Evolutionary conservation across 305 asterid species (phyloP).

Genomic region (Solanum hybrid): DNA sequence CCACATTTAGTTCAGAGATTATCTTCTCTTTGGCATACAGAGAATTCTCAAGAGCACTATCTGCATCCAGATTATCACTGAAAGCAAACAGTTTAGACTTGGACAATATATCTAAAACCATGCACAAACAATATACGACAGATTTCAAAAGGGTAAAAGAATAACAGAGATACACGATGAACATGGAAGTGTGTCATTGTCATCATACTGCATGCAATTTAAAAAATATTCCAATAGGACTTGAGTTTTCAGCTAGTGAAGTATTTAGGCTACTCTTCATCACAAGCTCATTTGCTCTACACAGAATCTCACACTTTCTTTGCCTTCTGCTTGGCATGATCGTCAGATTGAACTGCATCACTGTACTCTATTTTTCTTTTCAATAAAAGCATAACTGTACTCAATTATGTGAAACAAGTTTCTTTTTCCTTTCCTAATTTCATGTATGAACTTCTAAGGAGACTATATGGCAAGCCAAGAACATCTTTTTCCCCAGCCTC

Average conservation of each 20-base stretch:
- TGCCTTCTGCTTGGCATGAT: background rate
- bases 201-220: conserved; percentile 2
- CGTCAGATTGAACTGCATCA: background rate
- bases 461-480: background rate
- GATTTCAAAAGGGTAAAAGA: background rate
- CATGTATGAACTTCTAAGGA: background rate
- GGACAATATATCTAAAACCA: conserved; percentile 8
- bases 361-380: background rate
- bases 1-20: conserved; percentile 83
- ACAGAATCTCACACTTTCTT: background rate
- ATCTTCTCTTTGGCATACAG: conserved; percentile 86
- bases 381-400: background rate
- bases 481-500: background rate
- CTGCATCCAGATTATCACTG: conserved; percentile 73
- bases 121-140: background rate
- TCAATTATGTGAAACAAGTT: background rate
- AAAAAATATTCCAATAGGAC: background rate
- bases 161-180: background rate
- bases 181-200: background rate
- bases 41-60: conserved; percentile 78
- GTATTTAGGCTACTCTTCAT: background rate
- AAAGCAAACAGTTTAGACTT: conserved; percentile 15
- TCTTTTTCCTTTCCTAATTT: background rate
- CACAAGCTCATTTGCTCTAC: conserved; percentile 4
- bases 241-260: background rate